These are phyloP conservation scores for Lepraria neglecta DNA, from an alignment of 495 filamentous ascomycete genomes.

Conservation along the genomic window DNA sequence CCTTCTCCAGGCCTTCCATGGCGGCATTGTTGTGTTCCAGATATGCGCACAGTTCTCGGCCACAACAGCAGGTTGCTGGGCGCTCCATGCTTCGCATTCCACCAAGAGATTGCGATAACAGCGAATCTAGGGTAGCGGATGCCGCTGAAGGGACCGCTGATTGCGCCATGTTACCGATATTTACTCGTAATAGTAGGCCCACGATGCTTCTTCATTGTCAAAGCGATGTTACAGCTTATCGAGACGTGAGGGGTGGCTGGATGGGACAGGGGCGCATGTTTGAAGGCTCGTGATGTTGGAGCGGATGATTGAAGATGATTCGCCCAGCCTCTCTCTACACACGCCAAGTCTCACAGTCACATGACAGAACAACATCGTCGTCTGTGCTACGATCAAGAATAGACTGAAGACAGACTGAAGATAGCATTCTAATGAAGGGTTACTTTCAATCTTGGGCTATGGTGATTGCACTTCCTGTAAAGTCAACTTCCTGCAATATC, in stretches of 20 bases:
- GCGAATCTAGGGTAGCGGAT: constrained; percentile 18
- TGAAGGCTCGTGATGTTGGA: constrained; percentile 1
- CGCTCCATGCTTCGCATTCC: constrained; percentile 17
- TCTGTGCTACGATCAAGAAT: no score
- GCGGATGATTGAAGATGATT: constrained; percentile 12
- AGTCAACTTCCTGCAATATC: no score
- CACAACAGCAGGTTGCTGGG: constrained; percentile 68
- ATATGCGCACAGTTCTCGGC: constrained; percentile 69
- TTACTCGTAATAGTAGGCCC: not conserved
- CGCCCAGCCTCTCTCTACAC: not conserved
- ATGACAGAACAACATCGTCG: no score
- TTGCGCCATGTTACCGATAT: not conserved
- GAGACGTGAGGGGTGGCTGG: not conserved
- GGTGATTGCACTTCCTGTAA: no score
- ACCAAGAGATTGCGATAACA: constrained; percentile 22
- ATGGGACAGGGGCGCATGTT: constrained; percentile 1
- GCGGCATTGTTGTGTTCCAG: constrained; percentile 71
- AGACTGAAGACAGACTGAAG: no score
- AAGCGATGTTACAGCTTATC: not conserved
- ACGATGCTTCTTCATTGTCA: not conserved
- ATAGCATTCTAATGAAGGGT: no score
- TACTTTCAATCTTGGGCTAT: no score
- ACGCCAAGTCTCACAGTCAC: not conserved
- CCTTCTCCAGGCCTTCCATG: constrained; percentile 73
- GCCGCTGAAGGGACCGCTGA: constrained; percentile 6